Base-by-base conservation (phyloP, 2,329 filamentous ascomycete species). In the Clonostachys sp. region DNA sequence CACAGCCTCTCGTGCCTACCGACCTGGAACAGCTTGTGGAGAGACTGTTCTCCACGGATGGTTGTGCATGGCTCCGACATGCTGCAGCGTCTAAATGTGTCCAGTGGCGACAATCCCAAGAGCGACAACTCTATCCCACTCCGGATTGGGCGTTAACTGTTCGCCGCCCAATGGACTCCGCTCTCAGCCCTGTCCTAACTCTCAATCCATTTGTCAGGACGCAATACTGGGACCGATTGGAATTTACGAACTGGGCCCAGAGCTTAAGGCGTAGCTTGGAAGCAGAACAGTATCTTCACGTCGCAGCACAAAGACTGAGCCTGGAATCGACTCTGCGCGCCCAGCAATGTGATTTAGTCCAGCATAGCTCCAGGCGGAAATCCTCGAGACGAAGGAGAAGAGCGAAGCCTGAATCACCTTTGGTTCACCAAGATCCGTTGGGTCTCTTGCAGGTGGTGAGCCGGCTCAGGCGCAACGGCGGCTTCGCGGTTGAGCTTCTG, bases 11-110 rank as follows among this genome's bases (percentile, higher is more conserved):
- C 5, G 68, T 88, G 4, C 67, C 80, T 1, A 94, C 90, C 9
- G 91, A 97, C 40, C 78, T 97, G 3, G 59, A 65, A 6, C 65
- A 70, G 9, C 73, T 97, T 2, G 79, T 95, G n/a, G 72, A 82
- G 9, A 80, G 81, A 16, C 71, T 96, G 1, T 91, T 97, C 56
- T 85, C 90, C 42, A 77, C 79, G 5, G 84, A 92, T 42, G 91
- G 87, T 35, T 80, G 91, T 36, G 78, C 87, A 5, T 91, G 89
- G 76, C 76, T 97, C 45, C 84, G 92, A 30, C 86, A 97, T 63
- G 79, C 84, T 1, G 85, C 90, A 3, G 90, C 90, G 2, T 85
- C 86, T 61, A 96, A 96, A 62, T 86, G 89, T 52, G 66, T 95
- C 12, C 73, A 80, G 45, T 94, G 88, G 86, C 78, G 84, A 46